Base-by-base conservation (phyloP, 1,139 yeast species). In the Yamadazyma friedrichii region DNA sequence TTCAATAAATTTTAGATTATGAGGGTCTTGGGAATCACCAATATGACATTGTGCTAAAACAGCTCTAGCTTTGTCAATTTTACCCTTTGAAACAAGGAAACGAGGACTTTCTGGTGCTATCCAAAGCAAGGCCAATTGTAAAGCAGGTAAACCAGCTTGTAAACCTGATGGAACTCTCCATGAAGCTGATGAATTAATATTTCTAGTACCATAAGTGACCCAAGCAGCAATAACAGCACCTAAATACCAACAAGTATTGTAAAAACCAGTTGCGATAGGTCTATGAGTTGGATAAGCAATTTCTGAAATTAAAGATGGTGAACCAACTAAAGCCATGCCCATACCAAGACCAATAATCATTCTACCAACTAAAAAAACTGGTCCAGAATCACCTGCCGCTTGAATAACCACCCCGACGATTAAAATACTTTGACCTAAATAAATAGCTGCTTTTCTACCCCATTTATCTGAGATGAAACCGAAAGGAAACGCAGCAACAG, bases 21-120 rank as follows among this genome's bases (percentile, higher is more conserved):
- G 32, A 9, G 50, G 47, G 40, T 55, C 39, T 34, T 54, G 56
- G 6, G 50, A 49, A 29, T 52, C 43, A 31, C 53, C 52, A 29
- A 49, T 47, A 38, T 56, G 61, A 34, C 42, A 51, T 31, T 53
- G 49, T 13, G 49, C 49, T 16, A 59, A 51, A 11, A 58, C 50
- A 3, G 38, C 38, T 29, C 49, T 46, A 3, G 84, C 81, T 12
- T 62, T 59, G 1, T 61, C 61, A n/a, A 59, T 49, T 22, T 64
- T 53, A 4, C 67, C 67, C 24, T 62, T 62, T 11, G 68, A 56
- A 13, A 78, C 62, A 29, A 75, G 59, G 65, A 67, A 78, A 38
- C 85, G 61, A 2, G 86, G 86, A 1, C 82, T 73, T 51, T 81
- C 86, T 1, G 86, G 85, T 15, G 78, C 64, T 40, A 70, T 60